Percentiles rank a stretch among this genome's conserved stretches.
Evolutionary conservation across 106 monocot species (phyloP).

Genomic region (Apostasia ramifera): DNA sequence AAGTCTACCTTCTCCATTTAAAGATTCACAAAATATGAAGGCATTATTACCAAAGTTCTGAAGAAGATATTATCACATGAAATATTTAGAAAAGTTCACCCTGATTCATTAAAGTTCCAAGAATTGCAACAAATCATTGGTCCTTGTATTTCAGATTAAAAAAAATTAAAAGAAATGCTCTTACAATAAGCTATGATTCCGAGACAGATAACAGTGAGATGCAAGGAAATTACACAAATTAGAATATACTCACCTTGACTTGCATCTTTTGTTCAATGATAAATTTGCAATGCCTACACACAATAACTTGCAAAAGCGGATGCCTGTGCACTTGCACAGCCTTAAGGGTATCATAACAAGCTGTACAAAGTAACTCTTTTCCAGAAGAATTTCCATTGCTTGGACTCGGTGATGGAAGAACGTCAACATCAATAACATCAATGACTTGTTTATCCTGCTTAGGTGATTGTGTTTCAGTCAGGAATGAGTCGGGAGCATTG

Average conservation of each 20-base stretch:
- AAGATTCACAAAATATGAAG: too few species aligned
- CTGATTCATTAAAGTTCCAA: too few species aligned
- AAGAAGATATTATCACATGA: too few species aligned
- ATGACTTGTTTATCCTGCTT: constrained; percentile 20
- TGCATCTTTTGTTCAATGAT: constrained; percentile 47
- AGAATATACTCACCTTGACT: constrained; percentile 34
- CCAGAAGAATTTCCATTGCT: background rate
- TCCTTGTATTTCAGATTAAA: too few species aligned
- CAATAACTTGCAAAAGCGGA: constrained; percentile 71
- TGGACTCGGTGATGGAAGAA: constrained; percentile 31
- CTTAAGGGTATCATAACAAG: constrained; percentile 42
- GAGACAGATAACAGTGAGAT: too few species aligned
- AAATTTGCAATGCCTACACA: constrained; percentile 62
- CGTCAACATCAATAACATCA: constrained; percentile 81
- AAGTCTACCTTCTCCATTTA: too few species aligned
- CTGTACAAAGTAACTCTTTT: constrained; percentile 55
- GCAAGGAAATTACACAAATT: too few species aligned
- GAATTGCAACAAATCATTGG: too few species aligned
- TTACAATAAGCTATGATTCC: too few species aligned
- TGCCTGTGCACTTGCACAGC: constrained; percentile 53
- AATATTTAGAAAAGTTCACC: too few species aligned
- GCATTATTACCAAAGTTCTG: too few species aligned
- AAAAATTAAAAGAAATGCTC: too few species aligned
- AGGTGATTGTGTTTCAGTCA: constrained; percentile 10
- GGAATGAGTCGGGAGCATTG: constrained; percentile 1